Evolutionary conservation across 768 basidiomycete genomes (phyloP).

Genomic region (Naganishia friedmannii): DNA sequence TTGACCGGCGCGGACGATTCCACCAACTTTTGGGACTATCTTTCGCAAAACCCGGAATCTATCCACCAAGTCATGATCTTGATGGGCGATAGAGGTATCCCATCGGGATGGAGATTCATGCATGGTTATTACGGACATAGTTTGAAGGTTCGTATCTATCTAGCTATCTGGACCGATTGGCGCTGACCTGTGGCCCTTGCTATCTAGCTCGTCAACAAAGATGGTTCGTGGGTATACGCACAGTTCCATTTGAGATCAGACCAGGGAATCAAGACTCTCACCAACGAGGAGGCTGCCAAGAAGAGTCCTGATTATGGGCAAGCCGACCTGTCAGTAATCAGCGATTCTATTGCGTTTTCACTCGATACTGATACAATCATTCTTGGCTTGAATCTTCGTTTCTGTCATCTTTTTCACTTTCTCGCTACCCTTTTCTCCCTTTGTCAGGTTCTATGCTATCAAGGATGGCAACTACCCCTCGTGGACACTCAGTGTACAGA

Average conservation of each 20-base stretch:
- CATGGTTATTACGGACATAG: conserved; percentile 77
- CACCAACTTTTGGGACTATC: conserved; percentile 63
- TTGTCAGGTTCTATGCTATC: conserved; percentile 39
- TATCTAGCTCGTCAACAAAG: conserved; percentile 39
- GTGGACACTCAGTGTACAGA: conserved; percentile 62
- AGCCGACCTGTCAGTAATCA: conserved; percentile 51
- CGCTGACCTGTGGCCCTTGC: too few species aligned
- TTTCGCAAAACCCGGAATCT: conserved; percentile 54
- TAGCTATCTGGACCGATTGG: too few species aligned
- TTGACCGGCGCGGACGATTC: conserved; percentile 68
- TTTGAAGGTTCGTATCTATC: conserved; percentile 42
- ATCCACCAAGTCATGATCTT: conserved; percentile 56
- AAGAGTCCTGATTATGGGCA: conserved; percentile 57
- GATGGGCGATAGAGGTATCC: conserved; percentile 56
- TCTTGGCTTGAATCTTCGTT: too few species aligned
- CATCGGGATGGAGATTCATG: conserved; percentile 64
- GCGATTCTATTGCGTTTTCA: conserved; percentile 33
- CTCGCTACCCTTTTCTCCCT: too few species aligned
- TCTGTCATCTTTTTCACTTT: too few species aligned
- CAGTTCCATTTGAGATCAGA: conserved; percentile 53
- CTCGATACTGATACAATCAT: background rate
- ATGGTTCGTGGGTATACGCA: conserved; percentile 49
- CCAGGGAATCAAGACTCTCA: conserved; percentile 62
- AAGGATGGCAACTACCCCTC: conserved; percentile 52
- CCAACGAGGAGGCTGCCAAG: conserved; percentile 63